Conservation (phyloP, 2,329 filamentous ascomycete species). For the Verticillium nonalfalfae region DNA sequence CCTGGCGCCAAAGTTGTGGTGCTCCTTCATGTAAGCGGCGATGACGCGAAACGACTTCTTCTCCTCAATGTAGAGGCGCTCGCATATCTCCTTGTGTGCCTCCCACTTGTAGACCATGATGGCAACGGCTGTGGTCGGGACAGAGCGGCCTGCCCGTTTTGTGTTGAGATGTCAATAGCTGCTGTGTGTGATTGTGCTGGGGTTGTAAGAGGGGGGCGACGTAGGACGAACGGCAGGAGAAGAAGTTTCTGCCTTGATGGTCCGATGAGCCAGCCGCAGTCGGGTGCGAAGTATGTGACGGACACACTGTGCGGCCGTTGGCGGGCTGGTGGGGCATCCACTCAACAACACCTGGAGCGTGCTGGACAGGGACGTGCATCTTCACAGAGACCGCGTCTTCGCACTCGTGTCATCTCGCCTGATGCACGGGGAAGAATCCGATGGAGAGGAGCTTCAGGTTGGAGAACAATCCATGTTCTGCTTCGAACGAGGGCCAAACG, state of each 20-base stretch:
- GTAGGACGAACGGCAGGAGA: neutral
- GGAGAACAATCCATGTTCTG: neutral
- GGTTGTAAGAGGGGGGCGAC: neutral
- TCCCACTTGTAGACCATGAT: conserved; percentile 43
- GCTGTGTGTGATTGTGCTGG: neutral
- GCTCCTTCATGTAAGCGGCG: conserved; percentile 60
- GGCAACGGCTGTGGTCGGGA: neutral
- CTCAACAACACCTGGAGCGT: no score
- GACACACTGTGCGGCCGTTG: neutral
- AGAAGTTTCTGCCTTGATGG: conserved; percentile 7
- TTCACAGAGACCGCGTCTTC: no score
- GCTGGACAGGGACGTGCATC: neutral
- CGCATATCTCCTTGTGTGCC: conserved; percentile 32
- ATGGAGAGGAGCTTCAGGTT: neutral
- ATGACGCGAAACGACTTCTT: conserved; percentile 68
- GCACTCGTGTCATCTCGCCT: no score
- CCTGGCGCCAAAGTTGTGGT: conserved; percentile 65
- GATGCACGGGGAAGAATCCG: neutral
- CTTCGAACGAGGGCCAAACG: no score
- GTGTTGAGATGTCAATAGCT: neutral
- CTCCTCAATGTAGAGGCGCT: conserved; percentile 69
- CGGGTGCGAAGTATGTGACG: neutral
- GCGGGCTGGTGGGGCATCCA: neutral
- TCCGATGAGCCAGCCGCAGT: conserved; percentile 11
- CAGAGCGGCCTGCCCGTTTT: neutral